These are phyloP conservation scores for Exophiala bonariae DNA, from an alignment of 2,329 filamentous ascomycete genomes.

Conservation along the genomic window DNA sequence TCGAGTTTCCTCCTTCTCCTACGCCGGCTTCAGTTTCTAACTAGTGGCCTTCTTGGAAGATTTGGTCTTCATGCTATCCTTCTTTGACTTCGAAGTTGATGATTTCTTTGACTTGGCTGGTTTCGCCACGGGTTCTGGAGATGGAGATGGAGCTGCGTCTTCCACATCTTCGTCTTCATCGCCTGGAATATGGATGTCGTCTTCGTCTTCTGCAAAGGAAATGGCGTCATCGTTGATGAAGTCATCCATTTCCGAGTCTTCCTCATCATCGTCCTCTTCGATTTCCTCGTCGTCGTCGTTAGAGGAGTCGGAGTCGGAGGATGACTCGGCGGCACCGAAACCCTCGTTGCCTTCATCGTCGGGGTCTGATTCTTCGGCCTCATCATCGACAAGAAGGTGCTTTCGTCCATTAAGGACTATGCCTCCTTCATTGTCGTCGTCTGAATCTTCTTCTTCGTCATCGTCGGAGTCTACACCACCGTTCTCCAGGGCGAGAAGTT, in stretches of 20 bases:
- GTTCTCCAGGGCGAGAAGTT: conserved; percentile 31
- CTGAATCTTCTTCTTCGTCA: conserved; percentile 59
- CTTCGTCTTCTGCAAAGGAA: conserved; percentile 46
- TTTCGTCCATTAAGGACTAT: conserved; percentile 45
- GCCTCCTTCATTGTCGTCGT: conserved; percentile 44
- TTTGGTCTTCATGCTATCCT: not conserved
- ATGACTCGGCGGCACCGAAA: conserved; percentile 28
- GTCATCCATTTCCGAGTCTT: conserved; percentile 45
- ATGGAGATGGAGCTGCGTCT: conserved; percentile 43
- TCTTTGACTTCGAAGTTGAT: not conserved
- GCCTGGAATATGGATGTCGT: conserved; percentile 37
- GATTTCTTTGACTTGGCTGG: not conserved
- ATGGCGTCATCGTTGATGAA: conserved; percentile 47
- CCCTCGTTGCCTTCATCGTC: conserved; percentile 20
- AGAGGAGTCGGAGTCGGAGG: conserved; percentile 17
- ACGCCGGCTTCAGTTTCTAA: not conserved
- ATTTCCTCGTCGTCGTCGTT: conserved; percentile 30
- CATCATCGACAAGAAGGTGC: conserved; percentile 27
- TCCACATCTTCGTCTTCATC: conserved; percentile 54
- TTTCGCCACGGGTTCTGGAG: too few relatives aligned
- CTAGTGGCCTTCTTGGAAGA: too few relatives aligned
- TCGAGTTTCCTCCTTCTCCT: not conserved
- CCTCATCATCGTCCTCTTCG: conserved; percentile 33
- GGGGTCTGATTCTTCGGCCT: conserved; percentile 29
- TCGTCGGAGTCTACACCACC: conserved; percentile 42